These are phyloP conservation scores for Rubus parviflorus DNA, from an alignment of 306 rosid genomes.

Conservation along the genomic window DNA sequence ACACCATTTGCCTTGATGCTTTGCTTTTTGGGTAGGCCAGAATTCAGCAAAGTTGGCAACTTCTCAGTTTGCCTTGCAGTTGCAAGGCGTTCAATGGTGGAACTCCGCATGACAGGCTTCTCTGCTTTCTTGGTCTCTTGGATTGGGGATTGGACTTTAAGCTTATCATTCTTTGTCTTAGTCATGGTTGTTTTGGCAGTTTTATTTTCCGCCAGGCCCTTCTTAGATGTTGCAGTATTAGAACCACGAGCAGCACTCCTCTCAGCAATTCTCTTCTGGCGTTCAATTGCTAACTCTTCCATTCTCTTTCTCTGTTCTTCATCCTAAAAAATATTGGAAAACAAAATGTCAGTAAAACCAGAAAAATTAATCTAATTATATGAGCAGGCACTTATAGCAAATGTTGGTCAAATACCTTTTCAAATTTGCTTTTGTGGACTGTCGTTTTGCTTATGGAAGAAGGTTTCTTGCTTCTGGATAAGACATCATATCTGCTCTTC, in stretches of 20 bases:
- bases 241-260: conserved; percentile 51
- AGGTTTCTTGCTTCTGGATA: conserved; percentile 55
- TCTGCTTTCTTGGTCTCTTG: conserved; percentile 56
- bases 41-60: conserved; percentile 38
- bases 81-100: conserved; percentile 88
- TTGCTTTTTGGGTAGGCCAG: conserved; percentile 54
- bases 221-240: conserved; percentile 37
- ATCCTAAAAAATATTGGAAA: conserved; percentile 48
- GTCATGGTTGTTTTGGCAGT: conserved; percentile 28
- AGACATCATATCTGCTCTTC: conserved; percentile 53
- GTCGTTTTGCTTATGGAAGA: conserved; percentile 56
- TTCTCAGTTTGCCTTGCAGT: conserved; percentile 55
- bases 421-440: conserved; percentile 53
- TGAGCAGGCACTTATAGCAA: background rate
- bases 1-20: conserved; percentile 43
- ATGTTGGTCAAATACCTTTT: conserved; percentile 53
- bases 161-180: conserved; percentile 45
- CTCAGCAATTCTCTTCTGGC: conserved; percentile 97
- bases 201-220: conserved; percentile 40
- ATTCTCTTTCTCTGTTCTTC: conserved; percentile 75
- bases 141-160: conserved; percentile 41
- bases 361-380: background rate
- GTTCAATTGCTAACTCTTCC: conserved; percentile 63
- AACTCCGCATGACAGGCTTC: conserved; percentile 63
- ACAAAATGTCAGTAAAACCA: conserved; percentile 15